Percentiles rank a stretch among this genome's conserved stretches.
Conservation (phyloP, 768 basidiomycete genomes). For the Russula lepida region DNA sequence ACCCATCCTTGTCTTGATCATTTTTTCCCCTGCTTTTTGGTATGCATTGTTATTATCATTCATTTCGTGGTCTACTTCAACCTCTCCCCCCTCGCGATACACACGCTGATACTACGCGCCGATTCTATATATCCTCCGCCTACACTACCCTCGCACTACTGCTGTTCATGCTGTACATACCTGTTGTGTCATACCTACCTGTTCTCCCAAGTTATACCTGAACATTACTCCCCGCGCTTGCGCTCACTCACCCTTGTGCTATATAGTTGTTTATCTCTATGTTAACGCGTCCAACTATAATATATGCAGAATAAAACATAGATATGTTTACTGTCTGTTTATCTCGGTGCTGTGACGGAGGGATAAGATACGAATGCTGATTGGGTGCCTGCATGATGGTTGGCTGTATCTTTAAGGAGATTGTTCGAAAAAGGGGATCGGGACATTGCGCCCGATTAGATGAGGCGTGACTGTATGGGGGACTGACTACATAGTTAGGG, state of each 20-base stretch:
- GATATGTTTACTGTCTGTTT: neutral
- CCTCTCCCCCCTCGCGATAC: conserved; percentile 2
- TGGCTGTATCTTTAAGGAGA: neutral
- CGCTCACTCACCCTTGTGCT: conserved; percentile 15
- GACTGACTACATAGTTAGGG: neutral
- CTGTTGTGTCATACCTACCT: conserved; percentile 18
- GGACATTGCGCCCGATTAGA: neutral
- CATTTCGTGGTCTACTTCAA: conserved; percentile 2
- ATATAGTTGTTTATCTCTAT: conserved; percentile 17
- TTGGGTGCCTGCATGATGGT: neutral
- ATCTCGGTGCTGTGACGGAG: neutral
- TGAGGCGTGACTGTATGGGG: neutral
- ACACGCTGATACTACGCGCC: neutral
- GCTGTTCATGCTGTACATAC: conserved; percentile 18
- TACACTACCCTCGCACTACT: neutral
- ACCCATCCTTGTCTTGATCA: neutral
- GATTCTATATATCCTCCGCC: neutral
- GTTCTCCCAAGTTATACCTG: conserved; percentile 11
- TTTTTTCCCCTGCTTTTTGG: neutral
- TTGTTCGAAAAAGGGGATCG: neutral
- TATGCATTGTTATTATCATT: conserved; percentile 12
- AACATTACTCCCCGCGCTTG: neutral
- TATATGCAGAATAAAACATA: conserved; percentile 16
- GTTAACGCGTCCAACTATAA: conserved; percentile 10
- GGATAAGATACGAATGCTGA: neutral